Conservation (phyloP, 2,329 filamentous ascomycete genomes). For the Harringtonia aguacate region DNA sequence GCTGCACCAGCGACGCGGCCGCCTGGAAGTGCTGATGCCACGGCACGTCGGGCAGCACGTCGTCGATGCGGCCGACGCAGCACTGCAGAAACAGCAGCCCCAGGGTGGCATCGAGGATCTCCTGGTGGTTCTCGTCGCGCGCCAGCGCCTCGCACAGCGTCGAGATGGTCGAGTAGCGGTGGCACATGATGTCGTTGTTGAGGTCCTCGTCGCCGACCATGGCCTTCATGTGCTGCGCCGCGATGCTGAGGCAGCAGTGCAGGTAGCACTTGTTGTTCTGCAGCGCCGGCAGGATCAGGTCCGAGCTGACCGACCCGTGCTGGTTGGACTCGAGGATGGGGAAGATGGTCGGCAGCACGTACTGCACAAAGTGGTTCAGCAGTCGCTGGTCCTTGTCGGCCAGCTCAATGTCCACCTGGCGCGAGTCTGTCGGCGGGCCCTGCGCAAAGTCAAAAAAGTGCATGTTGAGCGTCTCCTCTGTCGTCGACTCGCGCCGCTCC, state of each 20-base stretch:
- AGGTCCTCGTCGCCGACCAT: conserved; percentile 49
- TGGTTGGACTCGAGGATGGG: conserved; percentile 87
- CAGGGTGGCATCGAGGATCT: conserved; percentile 85
- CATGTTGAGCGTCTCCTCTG: conserved; percentile 56
- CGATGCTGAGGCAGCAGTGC: conserved; percentile 89
- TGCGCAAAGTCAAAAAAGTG: conserved; percentile 79
- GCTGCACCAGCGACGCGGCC: conserved; percentile 72
- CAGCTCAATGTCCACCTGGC: conserved; percentile 58
- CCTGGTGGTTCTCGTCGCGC: conserved; percentile 68
- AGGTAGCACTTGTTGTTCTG: conserved; percentile 89
- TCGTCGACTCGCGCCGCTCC: conserved; percentile 56
- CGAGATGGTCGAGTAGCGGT: conserved; percentile 79
- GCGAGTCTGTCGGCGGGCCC: conserved; percentile 21
- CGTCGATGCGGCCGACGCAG: conserved; percentile 76
- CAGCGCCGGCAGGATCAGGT: conserved; percentile 77
- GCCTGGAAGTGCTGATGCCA: conserved; percentile 98
- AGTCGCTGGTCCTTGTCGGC: conserved; percentile 81
- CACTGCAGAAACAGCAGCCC: conserved; percentile 96
- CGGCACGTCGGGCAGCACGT: conserved; percentile 79
- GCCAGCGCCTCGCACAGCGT: conserved; percentile 75
- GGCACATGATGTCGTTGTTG: conserved; percentile 83
- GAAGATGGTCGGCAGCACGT: conserved; percentile 80
- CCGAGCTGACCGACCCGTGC: conserved; percentile 67
- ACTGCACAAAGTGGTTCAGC: conserved; percentile 82
- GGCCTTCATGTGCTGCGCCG: conserved; percentile 84